Percentiles rank a stretch among this genome's conserved stretches.
phyloP scores from a whole-genome alignment of 192 early-diverging fungal genomes.

The Thamnidium elegans region DNA sequence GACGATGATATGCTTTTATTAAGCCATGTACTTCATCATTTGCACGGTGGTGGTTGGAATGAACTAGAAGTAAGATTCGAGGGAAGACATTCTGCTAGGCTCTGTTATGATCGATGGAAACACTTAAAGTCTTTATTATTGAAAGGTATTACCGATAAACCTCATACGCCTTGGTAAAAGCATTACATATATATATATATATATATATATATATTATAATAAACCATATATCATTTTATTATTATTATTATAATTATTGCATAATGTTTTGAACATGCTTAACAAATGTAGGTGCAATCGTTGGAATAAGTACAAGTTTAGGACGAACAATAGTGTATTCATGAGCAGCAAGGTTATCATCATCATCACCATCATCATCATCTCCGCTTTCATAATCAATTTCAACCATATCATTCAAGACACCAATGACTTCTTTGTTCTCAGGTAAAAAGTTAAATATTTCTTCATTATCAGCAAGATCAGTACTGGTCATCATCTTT shows the following conservation, averaged over 20 bases:
- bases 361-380: conserved; percentile 4
- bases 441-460: conserved; percentile 1
- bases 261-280: conserved; percentile 1
- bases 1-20: conserved; percentile 31
- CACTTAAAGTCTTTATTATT: conserved; percentile 19
- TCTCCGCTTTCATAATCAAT: conserved; percentile 35
- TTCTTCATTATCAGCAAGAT: neutral
- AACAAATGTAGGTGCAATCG: conserved; percentile 23
- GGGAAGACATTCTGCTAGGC: conserved; percentile 26
- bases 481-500: conserved; percentile 31
- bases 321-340: conserved; percentile 19
- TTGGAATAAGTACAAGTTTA: conserved; percentile 24
- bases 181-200: neutral
- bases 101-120: conserved; percentile 30
- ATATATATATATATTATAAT: neutral
- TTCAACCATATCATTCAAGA: conserved; percentile 45
- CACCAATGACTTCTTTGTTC: conserved; percentile 9
- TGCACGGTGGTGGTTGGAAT: conserved; percentile 25
- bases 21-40: conserved; percentile 24
- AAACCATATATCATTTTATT: neutral
- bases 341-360: neutral
- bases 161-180: neutral
- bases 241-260: conserved; percentile 1
- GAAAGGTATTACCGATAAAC: conserved; percentile 11
- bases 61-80: conserved; percentile 25